Base-by-base conservation (phyloP, 23 red algal species). In the Agarophyton chilense region DNA sequence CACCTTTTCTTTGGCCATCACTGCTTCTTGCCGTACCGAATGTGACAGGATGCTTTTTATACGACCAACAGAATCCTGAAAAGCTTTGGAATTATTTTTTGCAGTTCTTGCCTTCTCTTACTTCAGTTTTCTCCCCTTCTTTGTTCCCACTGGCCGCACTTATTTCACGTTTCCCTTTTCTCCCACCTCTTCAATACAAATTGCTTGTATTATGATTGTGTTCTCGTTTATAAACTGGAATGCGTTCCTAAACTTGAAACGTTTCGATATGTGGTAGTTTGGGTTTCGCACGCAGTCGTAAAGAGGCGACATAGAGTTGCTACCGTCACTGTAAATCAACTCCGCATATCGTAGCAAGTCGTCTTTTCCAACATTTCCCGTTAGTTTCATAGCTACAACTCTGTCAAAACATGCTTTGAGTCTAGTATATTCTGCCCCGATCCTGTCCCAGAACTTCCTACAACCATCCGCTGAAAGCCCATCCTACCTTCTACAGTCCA, bases 401-500 rank as follows among this genome's bases (percentile, higher is more conserved):
- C n/a, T n/a, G n/a, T n/a, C n/a, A n/a, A n/a, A n/a, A n/a, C n/a
- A n/a, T n/a, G n/a, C n/a, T n/a, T n/a, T 21, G 49, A 29, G n/a
- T n/a, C 45, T 58, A 17, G 43, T 58, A 21, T 7, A 21, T 31
- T 53, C 46, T 25, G 21, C 54, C 76, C 76, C 24, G 10, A 80
- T 25, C 76, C 45, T 80, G 7, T 47, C 49, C 76, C 76, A 80
- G 19, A 25, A 25, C 44, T 80, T 80, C n/a, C 44, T 11, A 38
- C 40, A 80, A 7, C 31, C 44, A 22, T 53, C 44, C 17, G 8
- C 76, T 55, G 40, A 80, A 10, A 41, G 18, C 28, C 76, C 76
- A 80, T 80, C 44, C 51, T 44, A 80, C 46, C 76, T 53, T 54
- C 42, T 53, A 56, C 19, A 29, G 45, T 80, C 45, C 9, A 54